These are phyloP conservation scores for Ceratocystis diversiconidia DNA, from an alignment of 2,329 filamentous ascomycete genomes.

Conservation along the genomic window DNA sequence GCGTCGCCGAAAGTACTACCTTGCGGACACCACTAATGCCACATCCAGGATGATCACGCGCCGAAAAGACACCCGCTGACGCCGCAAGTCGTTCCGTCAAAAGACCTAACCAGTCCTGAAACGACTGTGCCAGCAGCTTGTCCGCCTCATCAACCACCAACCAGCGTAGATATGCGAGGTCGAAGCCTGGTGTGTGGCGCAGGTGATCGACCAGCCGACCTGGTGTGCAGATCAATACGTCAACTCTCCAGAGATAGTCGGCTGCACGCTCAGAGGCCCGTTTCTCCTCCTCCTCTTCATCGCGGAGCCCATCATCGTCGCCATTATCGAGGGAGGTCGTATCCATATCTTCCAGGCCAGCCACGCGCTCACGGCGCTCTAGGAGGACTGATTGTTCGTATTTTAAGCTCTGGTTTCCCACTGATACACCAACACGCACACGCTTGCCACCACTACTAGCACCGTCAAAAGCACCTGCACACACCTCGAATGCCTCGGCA, in stretches of 20 bases:
- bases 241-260: constrained; percentile 55
- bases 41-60: constrained; percentile 34
- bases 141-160: constrained; percentile 89
- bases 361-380: constrained; percentile 39
- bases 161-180: constrained; percentile 66
- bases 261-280: constrained; percentile 48
- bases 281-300: constrained; percentile 31
- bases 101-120: constrained; percentile 74
- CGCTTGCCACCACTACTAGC: constrained; percentile 38
- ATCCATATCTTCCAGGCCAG: neutral
- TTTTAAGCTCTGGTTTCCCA: constrained; percentile 65
- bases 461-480: constrained; percentile 46
- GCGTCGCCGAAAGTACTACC: constrained; percentile 78
- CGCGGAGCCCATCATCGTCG: constrained; percentile 23
- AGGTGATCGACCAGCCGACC: constrained; percentile 87
- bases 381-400: constrained; percentile 41
- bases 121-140: constrained; percentile 77
- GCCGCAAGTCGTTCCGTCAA: constrained; percentile 45
- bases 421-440: constrained; percentile 65
- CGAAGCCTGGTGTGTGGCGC: constrained; percentile 68
- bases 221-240: constrained; percentile 82
- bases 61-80: constrained; percentile 9
- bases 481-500: constrained; percentile 61
- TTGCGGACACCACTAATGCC: constrained; percentile 50
- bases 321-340: constrained; percentile 19